Evolutionary conservation across 495 filamentous ascomycete species (phyloP), one percentile per base, ranked within the genome.

Genomic region (Lindgomyces ingoldianus): DNA sequence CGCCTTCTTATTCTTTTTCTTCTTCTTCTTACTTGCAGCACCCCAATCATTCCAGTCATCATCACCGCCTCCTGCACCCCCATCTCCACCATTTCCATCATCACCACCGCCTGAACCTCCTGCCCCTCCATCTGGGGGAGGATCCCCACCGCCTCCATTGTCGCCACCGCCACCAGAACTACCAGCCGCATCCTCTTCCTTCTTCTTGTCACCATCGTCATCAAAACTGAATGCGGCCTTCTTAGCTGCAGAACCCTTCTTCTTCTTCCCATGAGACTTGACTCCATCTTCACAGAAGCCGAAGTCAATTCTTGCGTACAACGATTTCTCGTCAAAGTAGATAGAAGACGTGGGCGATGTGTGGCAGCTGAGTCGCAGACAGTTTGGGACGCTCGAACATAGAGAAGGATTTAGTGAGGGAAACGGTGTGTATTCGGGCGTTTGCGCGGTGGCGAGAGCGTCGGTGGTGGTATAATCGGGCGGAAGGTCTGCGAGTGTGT

Each of bases 121-220:
- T 19, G 39, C 72, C 1, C 55, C 73, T 16, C 65, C 71, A 44
- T 55, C 72, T 60, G 57, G 70, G 10, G 67, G 74, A 12, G 74
- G 74, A 10, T 72, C 73, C n/a, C 51, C 51, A 41, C 51, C 30
- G 46, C 76, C 74, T 12, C 77, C 77, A 11, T 73, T 74, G 26
- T 70, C 74, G 27, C 62, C 71, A n/a, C 68, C 74, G 41, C 58
- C 72, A 42, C 67, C 65, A 1, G 60, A 66, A 39, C 61, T 67
- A 9, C 69, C 65, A 64, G 66, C 75, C 9, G 70, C 68, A 44
- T 73, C 75, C 14, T 71, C 76, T 9, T 78, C 76, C n/a, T 83
- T 77, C 51, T 85, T 79, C n/a, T 75, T 75, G 19, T 71, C 74
- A 14, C 79, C 75, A n/a, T 75, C 75, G 4, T 73, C 72, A n/a